A percentile compares a stretch with the other conserved stretches of the same genome.
Conservation (phyloP, 495 filamentous ascomycete species). For the Recurvomyces mirabilis region DNA sequence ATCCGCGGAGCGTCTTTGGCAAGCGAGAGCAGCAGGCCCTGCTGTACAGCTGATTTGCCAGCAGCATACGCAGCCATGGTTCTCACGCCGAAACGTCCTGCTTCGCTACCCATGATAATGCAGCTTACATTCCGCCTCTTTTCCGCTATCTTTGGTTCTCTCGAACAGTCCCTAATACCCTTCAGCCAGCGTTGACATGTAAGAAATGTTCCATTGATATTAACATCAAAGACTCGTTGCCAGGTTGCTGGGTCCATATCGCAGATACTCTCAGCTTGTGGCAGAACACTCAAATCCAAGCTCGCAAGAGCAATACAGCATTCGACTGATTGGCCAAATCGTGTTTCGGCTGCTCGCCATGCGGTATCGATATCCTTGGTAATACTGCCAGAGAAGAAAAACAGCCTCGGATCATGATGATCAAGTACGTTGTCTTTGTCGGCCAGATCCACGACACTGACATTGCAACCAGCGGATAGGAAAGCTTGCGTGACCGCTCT, state of each 20-base stretch:
- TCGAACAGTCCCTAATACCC: slow-evolving; percentile 9
- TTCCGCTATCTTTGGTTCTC: not conserved
- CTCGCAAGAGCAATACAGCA: slow-evolving; percentile 34
- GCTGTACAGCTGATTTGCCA: slow-evolving; percentile 35
- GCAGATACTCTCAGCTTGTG: slow-evolving; percentile 26
- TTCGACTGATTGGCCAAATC: slow-evolving; percentile 26
- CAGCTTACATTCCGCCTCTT: slow-evolving; percentile 29
- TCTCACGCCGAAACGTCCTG: slow-evolving; percentile 35
- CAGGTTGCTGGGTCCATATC: slow-evolving; percentile 32
- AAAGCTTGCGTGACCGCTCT: slow-evolving; percentile 29
- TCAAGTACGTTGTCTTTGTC: not conserved
- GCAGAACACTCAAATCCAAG: slow-evolving; percentile 32
- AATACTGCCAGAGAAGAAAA: slow-evolving; percentile 27
- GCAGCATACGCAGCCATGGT: slow-evolving; percentile 33
- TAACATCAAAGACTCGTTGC: slow-evolving; percentile 30
- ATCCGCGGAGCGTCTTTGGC: slow-evolving; percentile 30
- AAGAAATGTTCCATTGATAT: slow-evolving; percentile 36
- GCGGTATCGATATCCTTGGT: slow-evolving; percentile 23
- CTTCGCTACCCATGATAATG: slow-evolving; percentile 36
- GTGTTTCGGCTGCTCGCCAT: slow-evolving; percentile 23
- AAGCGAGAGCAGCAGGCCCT: slow-evolving; percentile 31
- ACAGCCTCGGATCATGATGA: not conserved
- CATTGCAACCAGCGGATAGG: slow-evolving; percentile 30
- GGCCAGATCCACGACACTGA: slow-evolving; percentile 31
- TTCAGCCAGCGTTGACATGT: slow-evolving; percentile 30